Base-by-base conservation (phyloP, 2,329 filamentous ascomycete species). In the Aspergillus fumigatus region DNA sequence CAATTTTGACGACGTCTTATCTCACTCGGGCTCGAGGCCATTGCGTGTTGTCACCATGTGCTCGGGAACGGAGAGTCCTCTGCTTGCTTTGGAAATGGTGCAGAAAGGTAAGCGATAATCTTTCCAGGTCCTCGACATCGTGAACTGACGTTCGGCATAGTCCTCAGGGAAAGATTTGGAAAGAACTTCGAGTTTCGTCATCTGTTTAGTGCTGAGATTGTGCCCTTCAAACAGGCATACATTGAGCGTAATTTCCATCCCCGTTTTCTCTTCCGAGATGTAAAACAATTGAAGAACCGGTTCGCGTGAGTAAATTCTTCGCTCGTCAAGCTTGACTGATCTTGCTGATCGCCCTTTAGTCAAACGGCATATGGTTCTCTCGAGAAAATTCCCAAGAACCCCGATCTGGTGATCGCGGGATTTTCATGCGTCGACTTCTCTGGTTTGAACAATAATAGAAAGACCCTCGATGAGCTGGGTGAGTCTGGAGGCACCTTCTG, bases 381-480 rank as follows among this genome's bases (percentile, higher is more conserved):
- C 50, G 77, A 77, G 4, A 52, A 70, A 1, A 82, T 91, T 1
- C 88, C 88, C 0, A 70, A 70, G 0, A 66, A 80, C 10, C 71
- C 85, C 1, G 86, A 92, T 60, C 67, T 93, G 0, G 73, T 93
- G 1, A 76, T 92, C 48, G 87, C 87, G 6, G 89, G 89, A 0
- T 89, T 87, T 45, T 86, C 88, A 0, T 94, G 89, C 62, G 87
- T 90, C 2, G 89, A 92, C 64, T 89, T 88, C 61, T 92, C 89
- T 0, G 66, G 61, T 0, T 70, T 92, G 32, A 93, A 92, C 68
- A 82, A 75, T 51, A 70, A 77, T 4, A 75, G 75, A 17, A 84
- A 84, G 56, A 70, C 71, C 0, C 68, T 86, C 0, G 72, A 79
- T 1, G 76, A 82, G 7, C 73, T 79, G 14, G 87, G 87, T 2